Evolutionary conservation across 176 grass and related monocot genomes (phyloP).

Genomic region (Zoysia japonica): DNA sequence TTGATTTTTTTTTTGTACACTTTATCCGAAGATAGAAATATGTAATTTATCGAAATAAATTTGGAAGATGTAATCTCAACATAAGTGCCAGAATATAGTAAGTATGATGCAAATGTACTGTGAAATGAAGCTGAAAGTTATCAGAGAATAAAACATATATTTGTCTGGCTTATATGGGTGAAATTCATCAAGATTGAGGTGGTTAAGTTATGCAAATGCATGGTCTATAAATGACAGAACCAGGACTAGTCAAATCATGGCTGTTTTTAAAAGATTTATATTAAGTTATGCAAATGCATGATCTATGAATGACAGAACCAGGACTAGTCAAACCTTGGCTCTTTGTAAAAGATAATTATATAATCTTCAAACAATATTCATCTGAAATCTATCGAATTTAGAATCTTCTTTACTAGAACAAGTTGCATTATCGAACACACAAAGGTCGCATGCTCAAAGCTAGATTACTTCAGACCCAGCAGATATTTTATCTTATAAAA

Average conservation of each 20-base stretch:
- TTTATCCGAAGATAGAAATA: background rate
- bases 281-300: background rate
- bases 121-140: background rate
- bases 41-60: background rate
- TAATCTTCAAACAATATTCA: background rate
- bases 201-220: background rate
- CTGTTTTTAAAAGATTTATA: background rate
- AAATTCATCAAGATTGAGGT: background rate
- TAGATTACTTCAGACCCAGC: background rate
- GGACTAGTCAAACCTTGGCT: background rate
- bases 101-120: background rate
- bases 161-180: background rate
- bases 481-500: background rate
- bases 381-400: background rate
- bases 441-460: background rate
- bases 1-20: background rate
- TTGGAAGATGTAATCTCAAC: constrained; percentile 1
- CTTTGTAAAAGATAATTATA: background rate
- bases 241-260: background rate
- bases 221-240: background rate
- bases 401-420: background rate
- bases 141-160: background rate
- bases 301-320: background rate
- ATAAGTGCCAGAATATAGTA: background rate
- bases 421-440: background rate